Evolutionary conservation across 495 filamentous ascomycete genomes (phyloP).

Genomic region (Aspergillus bridgeri): DNA sequence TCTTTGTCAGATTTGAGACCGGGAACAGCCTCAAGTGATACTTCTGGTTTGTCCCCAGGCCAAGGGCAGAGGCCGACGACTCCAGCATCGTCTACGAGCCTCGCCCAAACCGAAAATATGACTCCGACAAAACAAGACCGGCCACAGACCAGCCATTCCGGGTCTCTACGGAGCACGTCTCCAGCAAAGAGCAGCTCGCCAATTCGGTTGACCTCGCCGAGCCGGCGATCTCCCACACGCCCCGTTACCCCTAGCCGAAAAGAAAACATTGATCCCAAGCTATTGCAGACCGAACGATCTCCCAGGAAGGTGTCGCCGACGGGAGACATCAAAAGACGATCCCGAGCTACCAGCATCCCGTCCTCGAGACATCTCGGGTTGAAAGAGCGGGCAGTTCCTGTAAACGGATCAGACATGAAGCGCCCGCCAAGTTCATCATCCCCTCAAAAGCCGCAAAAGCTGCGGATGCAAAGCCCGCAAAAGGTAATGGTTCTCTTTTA

Average conservation of each 20-base stretch:
- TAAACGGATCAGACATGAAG: slow-evolving; percentile 36
- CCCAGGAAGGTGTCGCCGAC: slow-evolving; percentile 40
- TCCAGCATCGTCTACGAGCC: slow-evolving; percentile 25
- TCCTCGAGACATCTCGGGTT: slow-evolving; percentile 42
- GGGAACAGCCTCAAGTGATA: slow-evolving; percentile 45
- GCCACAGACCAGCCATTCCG: slow-evolving; percentile 33
- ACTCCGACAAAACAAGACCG: slow-evolving; percentile 34
- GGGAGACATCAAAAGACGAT: slow-evolving; percentile 43
- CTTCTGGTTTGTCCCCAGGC: slow-evolving; percentile 33
- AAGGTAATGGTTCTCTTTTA: slow-evolving; percentile 46
- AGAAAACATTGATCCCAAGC: slow-evolving; percentile 50
- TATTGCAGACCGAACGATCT: slow-evolving; percentile 30
- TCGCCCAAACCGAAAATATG: slow-evolving; percentile 25
- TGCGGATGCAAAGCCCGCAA: slow-evolving; percentile 85
- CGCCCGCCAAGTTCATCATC: slow-evolving; percentile 34
- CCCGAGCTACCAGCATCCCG: slow-evolving; percentile 54
- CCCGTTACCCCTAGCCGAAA: slow-evolving; percentile 51
- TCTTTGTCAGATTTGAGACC: slow-evolving; percentile 84
- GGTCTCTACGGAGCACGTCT: slow-evolving; percentile 30
- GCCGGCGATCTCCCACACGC: slow-evolving; percentile 38
- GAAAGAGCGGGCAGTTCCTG: slow-evolving; percentile 49
- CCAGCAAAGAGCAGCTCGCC: slow-evolving; percentile 33
- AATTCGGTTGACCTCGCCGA: slow-evolving; percentile 31
- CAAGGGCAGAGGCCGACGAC: slow-evolving; percentile 35
- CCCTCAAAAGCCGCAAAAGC: slow-evolving; percentile 53